Base-by-base conservation (phyloP, 179 eudicot genomes). In the Spergularia azorica region DNA sequence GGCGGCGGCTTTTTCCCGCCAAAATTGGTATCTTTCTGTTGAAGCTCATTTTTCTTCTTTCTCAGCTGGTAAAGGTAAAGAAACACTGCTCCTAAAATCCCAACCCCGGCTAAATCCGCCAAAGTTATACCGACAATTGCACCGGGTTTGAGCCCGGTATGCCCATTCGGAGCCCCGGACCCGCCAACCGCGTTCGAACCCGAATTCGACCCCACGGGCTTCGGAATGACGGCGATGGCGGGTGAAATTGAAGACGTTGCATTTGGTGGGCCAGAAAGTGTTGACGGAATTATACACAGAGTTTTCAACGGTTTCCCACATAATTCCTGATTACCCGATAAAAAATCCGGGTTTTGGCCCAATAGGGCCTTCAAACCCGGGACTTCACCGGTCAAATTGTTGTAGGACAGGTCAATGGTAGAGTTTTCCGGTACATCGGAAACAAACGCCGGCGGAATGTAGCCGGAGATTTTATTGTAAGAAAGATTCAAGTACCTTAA, bases 301-400 rank as follows among this genome's bases (percentile, higher is more conserved):
- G 81, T 89, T 75, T 82, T 90, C 67, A 95, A 72, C 32, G 98
- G 98, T 78, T 87, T 93, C 65, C 98, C 98, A 58, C 98, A 95
- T 2, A 95, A 81, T 20, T 87, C 89, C 15, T 60, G 48, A 54
- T 95, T 95, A 18, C 97, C 97, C 1, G 76, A 76, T 54, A 86
- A 93, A 2, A 78, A 58, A 5, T 78, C 89, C 58, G 84, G 65
- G 79, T 88, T 86, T 70, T 88, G 97, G 36, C 80, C 79, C 60
- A 58, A 38, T 13, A 93, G 69, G 0, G 88, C 78, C 3, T 67
- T 80, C 13, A 79, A 73, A 18, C 79, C 73, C 39, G 97, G 98
- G 67, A 95, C 88, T 64, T 87, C 75, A 0, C 98, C 98, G 8
- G 97, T 86, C 9, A 95, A 80, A 43, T 90, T 88, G 72, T 95